Evolutionary conservation across 768 basidiomycete species (phyloP), one percentile per base, ranked within the genome.

Genomic region (Infundibulicybe gibba): DNA sequence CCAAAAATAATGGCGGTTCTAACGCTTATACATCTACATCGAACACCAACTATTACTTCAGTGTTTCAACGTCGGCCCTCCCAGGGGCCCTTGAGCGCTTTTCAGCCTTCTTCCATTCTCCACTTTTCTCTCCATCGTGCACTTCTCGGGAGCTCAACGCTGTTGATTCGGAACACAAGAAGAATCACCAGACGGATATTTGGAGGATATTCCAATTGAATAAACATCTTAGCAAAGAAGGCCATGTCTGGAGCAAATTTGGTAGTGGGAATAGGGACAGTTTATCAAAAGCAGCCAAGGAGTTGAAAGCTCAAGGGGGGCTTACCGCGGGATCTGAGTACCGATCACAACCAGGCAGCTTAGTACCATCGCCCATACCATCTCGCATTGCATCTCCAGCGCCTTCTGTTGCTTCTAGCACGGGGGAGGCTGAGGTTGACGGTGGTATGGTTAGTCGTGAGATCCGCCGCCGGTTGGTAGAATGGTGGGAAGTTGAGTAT

Each of bases 151-250:
- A 99, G 68, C 75, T 97, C 51, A 93, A 93, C 55, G 95, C 97
- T 1, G 94, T 99, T 35, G 87, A 99, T 62, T 95, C 92, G 0
- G 97, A 99, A 63, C 86, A 97, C 74, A 91, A 92, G 70, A 95
- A 97, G 71, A 99, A 98, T 61, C 80, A 89, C 40, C 94, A 95
- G 61, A 70, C 76, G 2, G 93, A 97, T 60, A 71, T 85, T 58
- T 94, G 93, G 89, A 82, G 95, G n/a, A 82, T 94, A 48, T 98
- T 89, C 66, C 95, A 99, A 63, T 67, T 97, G 19, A 90, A 89
- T 66, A 98, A 98, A 64, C 77, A 86, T 55, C 79, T 95, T 41
- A 85, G 83, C 47, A 83, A 81, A 54, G 71, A 72, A 2, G 88
- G 84, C 5, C 93, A 95, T 62, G 79, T 80, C 3, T 97, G 92